Percentiles rank a stretch among this genome's conserved stretches.
Evolutionary conservation across 2,329 filamentous ascomycete genomes (phyloP).

Genomic region (Calonectria montana): DNA sequence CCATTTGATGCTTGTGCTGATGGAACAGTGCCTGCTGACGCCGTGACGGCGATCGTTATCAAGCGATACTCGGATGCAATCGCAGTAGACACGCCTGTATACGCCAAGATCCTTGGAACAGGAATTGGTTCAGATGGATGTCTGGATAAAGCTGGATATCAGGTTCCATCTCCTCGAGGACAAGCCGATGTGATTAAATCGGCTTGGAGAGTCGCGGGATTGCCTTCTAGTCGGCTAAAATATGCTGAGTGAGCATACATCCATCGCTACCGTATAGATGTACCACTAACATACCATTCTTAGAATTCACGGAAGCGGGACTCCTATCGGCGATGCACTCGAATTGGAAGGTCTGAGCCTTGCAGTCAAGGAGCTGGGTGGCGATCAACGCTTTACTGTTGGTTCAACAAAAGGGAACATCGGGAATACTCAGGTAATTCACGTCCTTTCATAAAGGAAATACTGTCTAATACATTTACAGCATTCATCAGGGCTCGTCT

Average conservation of each 20-base stretch:
- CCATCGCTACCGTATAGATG: rapidly evolving
- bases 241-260: neutral
- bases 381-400: neutral
- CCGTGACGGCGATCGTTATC: neutral
- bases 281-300: neutral
- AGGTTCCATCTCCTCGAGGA: neutral
- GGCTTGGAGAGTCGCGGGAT: neutral
- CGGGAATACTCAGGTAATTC: neutral
- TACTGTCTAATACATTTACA: neutral
- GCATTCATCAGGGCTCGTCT: neutral
- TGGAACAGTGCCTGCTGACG: neutral
- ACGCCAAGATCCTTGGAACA: neutral
- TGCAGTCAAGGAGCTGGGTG: neutral
- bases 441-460: rapidly evolving
- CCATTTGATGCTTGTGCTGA: neutral
- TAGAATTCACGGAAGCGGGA: neutral
- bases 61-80: neutral
- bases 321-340: neutral
- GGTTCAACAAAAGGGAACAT: neutral
- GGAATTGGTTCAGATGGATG: neutral
- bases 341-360: neutral
- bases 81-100: neutral
- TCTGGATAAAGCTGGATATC: neutral
- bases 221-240: neutral
- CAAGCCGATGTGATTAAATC: neutral